Base-by-base conservation (phyloP, 768 basidiomycete species). In the Cyathus striatus region DNA sequence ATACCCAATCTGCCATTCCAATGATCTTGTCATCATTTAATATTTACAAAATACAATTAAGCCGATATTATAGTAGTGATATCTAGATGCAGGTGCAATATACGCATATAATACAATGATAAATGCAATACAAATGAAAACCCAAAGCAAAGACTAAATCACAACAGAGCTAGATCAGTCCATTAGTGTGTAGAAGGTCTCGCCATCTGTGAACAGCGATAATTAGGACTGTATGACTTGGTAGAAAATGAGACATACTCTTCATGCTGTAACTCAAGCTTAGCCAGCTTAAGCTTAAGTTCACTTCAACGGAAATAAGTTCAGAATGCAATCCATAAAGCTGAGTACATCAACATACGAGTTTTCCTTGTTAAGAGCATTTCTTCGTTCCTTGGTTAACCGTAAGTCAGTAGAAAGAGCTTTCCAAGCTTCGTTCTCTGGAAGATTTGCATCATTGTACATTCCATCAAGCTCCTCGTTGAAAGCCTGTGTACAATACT, bases 381-480 rank as follows among this genome's bases (percentile, higher is more conserved):
- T 94, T 45, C 86, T 74, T 13, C 73, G 62, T 54, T 86, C 82
- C 62, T 92, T 95, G 13, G 89, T 81, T 47, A 74, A 60, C 49
- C 78, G 72, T 40, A 94, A 66, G 57, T 94, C 90, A 33, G 67
- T 65, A 21, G 79, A 75, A 72, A 95, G 74, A 1, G 84, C 83
- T n/a, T 66, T 58, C 80, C 86, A 93, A 2, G 90, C 90, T 53
- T 92, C 88, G 38, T 83, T 79, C 17, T 82, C 80, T 9, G 92
- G 90, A 38, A 94, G 76, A 46, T 85, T 78, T 21, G 78, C 79
- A 45, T 93, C 90, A 40, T 86, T 84, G 62, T 83, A 95, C 88
- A 95, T 90, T 14, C 78, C 81, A 50, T 93, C 91, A 23, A 96
- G 73, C 59, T 95, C 92, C 57, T 92, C 90, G 59, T 96, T 95